phyloP scores from a whole-genome alignment of 805 yeast species.

The Kluyveromyces starmeri region DNA sequence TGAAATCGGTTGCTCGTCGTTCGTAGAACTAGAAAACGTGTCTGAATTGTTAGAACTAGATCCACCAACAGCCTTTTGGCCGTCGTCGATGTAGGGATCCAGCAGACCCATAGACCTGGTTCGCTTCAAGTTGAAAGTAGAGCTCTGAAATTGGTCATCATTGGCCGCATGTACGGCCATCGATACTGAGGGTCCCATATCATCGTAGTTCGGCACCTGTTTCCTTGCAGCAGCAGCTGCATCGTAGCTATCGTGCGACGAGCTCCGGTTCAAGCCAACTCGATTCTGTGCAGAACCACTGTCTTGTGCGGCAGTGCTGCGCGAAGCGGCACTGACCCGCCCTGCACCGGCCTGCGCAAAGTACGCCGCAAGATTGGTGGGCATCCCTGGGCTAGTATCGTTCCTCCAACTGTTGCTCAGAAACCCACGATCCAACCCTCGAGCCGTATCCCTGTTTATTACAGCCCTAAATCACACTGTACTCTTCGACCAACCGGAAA shows the following conservation, averaged over 20 bases:
- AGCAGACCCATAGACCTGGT: constrained; percentile 76
- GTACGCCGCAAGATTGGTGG: constrained; percentile 24
- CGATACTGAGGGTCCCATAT: constrained; percentile 34
- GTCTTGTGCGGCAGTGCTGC: not conserved
- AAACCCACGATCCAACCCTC: no score
- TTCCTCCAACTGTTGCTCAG: no score
- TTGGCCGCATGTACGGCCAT: constrained; percentile 59
- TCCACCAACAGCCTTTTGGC: constrained; percentile 30
- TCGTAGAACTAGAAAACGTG: constrained; percentile 6
- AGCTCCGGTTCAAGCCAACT: constrained; percentile 3
- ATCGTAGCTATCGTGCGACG: constrained; percentile 1
- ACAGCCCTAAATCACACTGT: no score
- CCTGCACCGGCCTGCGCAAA: constrained; percentile 11
- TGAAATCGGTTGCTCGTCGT: no score
- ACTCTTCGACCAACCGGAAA: no score
- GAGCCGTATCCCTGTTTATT: no score
- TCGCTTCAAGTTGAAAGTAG: constrained; percentile 67
- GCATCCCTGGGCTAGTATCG: no score
- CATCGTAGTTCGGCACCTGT: constrained; percentile 18
- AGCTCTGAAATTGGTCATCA: constrained; percentile 58
- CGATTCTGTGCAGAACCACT: constrained; percentile 5
- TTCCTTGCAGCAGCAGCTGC: not conserved
- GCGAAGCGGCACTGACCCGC: constrained; percentile 1
- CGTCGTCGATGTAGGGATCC: constrained; percentile 56
- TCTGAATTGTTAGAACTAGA: constrained; percentile 17